phyloP scores from a whole-genome alignment of 768 basidiomycete species.

The Plicaturopsis crispa region DNA sequence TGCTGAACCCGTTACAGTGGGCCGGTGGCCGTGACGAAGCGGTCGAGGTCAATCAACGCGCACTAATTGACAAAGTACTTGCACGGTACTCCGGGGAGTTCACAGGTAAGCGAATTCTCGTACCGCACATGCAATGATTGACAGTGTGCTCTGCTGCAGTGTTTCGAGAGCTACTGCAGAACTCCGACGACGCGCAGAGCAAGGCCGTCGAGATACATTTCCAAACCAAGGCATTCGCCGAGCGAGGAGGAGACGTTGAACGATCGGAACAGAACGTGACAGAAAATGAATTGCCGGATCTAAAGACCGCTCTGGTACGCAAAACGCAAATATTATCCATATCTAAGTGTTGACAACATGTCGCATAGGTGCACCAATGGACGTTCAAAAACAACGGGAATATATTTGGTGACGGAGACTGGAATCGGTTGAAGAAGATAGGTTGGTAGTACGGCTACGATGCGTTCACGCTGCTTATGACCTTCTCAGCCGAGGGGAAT shows the following conservation, averaged over 20 bases:
- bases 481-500: conserved; percentile 72
- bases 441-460: conserved; percentile 29
- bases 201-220: conserved; percentile 74
- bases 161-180: conserved; percentile 85
- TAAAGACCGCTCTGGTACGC: conserved; percentile 56
- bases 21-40: conserved; percentile 65
- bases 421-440: conserved; percentile 86
- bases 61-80: conserved; percentile 95
- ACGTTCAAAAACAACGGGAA: conserved; percentile 86
- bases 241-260: conserved; percentile 16
- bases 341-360: background rate
- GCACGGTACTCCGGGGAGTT: conserved; percentile 95
- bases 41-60: conserved; percentile 90
- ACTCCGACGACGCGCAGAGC: conserved; percentile 88
- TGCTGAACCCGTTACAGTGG: conserved; percentile 26
- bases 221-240: conserved; percentile 49
- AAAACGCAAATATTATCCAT: conserved; percentile 12
- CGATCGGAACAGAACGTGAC: conserved; percentile 5
- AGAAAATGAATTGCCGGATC: conserved; percentile 40
- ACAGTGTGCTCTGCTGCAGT: conserved; percentile 24
- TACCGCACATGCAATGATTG: background rate
- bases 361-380: conserved; percentile 65
- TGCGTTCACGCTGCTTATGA: background rate
- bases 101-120: conserved; percentile 32
- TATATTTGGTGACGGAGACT: conserved; percentile 77